These are phyloP conservation scores for Leccinum proliferum DNA, from an alignment of 1,284 basidiomycete species.

Conservation along the genomic window DNA sequence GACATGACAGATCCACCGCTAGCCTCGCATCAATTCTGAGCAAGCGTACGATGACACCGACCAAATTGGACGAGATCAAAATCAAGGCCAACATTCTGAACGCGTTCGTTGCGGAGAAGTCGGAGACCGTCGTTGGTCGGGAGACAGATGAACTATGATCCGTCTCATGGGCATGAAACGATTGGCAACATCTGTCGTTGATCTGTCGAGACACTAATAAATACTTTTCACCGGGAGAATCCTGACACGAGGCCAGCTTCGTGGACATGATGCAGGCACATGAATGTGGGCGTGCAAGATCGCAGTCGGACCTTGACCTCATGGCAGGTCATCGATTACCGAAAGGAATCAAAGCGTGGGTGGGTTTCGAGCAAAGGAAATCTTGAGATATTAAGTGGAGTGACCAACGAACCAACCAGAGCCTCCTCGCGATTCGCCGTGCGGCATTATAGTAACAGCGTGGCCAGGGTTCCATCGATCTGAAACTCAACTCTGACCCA, in stretches of 20 bases:
- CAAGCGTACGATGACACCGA: constrained; percentile 67
- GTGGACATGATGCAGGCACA: constrained; percentile 26
- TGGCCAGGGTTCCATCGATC: constrained; percentile 9
- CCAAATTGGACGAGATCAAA: constrained; percentile 92
- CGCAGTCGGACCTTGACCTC: constrained; percentile 23
- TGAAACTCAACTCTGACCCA: constrained; percentile 6
- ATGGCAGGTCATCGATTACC: constrained; percentile 20
- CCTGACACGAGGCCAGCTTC: constrained; percentile 20
- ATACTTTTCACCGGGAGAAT: neutral
- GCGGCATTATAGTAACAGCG: constrained; percentile 9
- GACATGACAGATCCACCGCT: constrained; percentile 8
- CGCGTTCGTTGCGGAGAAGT: constrained; percentile 56
- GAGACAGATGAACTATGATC: constrained; percentile 34
- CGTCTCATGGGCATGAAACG: constrained; percentile 1
- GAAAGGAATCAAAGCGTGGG: constrained; percentile 7
- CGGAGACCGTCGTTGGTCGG: constrained; percentile 31
- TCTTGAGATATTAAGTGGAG: constrained; percentile 14
- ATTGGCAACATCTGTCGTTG: constrained; percentile 11
- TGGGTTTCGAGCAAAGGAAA: constrained; percentile 6
- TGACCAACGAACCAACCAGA: constrained; percentile 13
- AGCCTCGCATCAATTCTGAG: constrained; percentile 67
- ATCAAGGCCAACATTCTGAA: constrained; percentile 85
- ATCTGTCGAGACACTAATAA: constrained; percentile 18
- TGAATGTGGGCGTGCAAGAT: constrained; percentile 2
- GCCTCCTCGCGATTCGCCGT: neutral